Conservation (phyloP, 2,329 filamentous ascomycete species). For the Cytospora schulzeri region DNA sequence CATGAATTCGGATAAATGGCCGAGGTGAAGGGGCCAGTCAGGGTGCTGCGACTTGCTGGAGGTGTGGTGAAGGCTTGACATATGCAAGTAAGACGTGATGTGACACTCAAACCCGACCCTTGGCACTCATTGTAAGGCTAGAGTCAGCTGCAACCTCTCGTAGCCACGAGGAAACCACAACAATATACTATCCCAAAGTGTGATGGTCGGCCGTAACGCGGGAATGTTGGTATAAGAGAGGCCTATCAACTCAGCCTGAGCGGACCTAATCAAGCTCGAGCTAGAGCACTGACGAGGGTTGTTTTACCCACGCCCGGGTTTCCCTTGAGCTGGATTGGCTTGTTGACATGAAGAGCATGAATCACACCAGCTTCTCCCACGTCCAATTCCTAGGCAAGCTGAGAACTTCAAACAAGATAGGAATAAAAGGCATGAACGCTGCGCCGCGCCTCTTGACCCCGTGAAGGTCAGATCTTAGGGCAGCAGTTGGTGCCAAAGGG, state of each 20-base stretch:
- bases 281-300: too few species aligned
- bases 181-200: not conserved
- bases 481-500: not conserved
- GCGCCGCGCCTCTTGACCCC: not conserved
- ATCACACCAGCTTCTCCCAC: not conserved
- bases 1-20: not conserved
- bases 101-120: not conserved
- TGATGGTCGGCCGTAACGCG: not conserved
- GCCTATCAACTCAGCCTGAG: too few species aligned
- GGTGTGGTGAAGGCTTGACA: not conserved
- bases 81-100: not conserved
- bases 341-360: too few species aligned
- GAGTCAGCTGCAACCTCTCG: not conserved
- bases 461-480: not conserved
- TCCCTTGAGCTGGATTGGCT: too few species aligned
- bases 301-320: too few species aligned
- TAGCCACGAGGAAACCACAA: not conserved
- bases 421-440: not conserved
- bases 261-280: too few species aligned
- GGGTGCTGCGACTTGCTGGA: not conserved
- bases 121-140: not conserved
- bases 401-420: too few species aligned
- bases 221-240: too few species aligned
- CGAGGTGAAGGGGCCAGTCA: not conserved
- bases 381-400: not conserved